phyloP scores from a whole-genome alignment of 768 basidiomycete genomes.

The Hericium erinaceus region DNA sequence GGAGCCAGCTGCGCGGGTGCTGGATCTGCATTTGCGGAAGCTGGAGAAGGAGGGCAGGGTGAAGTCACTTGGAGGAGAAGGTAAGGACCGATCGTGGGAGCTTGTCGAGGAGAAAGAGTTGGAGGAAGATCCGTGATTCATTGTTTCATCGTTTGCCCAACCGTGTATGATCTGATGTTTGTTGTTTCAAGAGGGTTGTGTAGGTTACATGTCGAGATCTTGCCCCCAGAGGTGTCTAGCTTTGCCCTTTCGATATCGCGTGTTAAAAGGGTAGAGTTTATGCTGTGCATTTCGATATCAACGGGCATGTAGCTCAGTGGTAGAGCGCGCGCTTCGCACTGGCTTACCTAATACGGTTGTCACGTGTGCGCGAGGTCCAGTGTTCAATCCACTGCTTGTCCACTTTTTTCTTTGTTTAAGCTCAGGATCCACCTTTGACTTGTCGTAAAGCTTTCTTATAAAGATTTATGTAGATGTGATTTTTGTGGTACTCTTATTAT shows the following conservation, averaged over 20 bases:
- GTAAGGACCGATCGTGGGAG: neutral
- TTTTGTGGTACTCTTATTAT: no score
- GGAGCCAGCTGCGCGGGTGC: constrained; percentile 60
- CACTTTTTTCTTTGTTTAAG: no score
- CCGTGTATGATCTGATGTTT: neutral
- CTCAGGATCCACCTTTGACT: no score
- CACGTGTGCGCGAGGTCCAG: no score
- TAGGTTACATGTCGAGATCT: neutral
- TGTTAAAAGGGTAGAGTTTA: neutral
- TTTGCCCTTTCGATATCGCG: no score
- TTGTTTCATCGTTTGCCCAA: no score
- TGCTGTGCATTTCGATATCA: neutral
- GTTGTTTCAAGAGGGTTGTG: neutral
- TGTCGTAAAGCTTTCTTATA: no score
- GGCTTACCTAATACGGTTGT: no score
- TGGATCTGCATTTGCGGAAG: constrained; percentile 68
- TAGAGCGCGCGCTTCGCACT: no score
- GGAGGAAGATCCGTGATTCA: neutral
- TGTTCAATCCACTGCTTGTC: no score
- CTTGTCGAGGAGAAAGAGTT: neutral
- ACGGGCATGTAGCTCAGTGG: no score
- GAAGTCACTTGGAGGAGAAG: constrained; percentile 13
- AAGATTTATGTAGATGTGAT: no score
- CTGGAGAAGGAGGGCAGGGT: constrained; percentile 57
- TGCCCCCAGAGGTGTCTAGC: neutral